phyloP scores from a whole-genome alignment of 768 basidiomycete species.

The Hypsizygus marmoreus region DNA sequence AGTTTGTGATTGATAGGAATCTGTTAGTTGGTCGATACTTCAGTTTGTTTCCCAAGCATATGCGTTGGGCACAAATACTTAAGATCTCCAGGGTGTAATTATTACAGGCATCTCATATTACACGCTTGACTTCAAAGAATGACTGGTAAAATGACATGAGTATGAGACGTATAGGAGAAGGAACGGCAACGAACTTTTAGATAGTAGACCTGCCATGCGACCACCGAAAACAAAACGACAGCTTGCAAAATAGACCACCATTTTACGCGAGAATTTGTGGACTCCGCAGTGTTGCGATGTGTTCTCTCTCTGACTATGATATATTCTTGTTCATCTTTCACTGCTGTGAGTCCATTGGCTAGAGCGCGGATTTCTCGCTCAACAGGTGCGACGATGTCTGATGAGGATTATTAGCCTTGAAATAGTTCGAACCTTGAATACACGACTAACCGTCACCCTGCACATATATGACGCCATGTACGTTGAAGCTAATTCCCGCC shows the following conservation, averaged over 20 bases:
- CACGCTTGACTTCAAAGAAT: constrained; percentile 90
- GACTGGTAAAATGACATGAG: constrained; percentile 43
- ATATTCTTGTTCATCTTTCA: constrained; percentile 99
- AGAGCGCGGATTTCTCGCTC: constrained; percentile 92
- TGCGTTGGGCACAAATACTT: neutral
- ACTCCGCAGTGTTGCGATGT: constrained; percentile 94
- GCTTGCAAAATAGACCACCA: constrained; percentile 98
- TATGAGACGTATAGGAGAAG: constrained; percentile 7
- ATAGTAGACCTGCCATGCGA: constrained; percentile 98
- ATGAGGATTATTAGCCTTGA: too few relatives aligned
- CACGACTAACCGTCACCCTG: constrained; percentile 76
- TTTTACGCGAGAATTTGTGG: constrained; percentile 92
- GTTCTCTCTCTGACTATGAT: constrained; percentile 91
- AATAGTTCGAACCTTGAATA: too few relatives aligned
- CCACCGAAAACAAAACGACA: constrained; percentile 82
- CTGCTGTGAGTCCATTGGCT: constrained; percentile 76
- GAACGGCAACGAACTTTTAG: constrained; percentile 64
- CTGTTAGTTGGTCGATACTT: constrained; percentile 8
- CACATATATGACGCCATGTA: constrained; percentile 95
- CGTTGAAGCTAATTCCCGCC: constrained; percentile 76
- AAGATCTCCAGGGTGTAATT: constrained; percentile 1
- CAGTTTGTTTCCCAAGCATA: neutral
- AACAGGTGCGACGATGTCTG: constrained; percentile 89
- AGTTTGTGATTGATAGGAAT: constrained; percentile 7
- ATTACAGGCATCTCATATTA: constrained; percentile 60